Evolutionary conservation across 192 early-diverging fungal genomes (phyloP).

Genomic region (Entomortierella parvispora): DNA sequence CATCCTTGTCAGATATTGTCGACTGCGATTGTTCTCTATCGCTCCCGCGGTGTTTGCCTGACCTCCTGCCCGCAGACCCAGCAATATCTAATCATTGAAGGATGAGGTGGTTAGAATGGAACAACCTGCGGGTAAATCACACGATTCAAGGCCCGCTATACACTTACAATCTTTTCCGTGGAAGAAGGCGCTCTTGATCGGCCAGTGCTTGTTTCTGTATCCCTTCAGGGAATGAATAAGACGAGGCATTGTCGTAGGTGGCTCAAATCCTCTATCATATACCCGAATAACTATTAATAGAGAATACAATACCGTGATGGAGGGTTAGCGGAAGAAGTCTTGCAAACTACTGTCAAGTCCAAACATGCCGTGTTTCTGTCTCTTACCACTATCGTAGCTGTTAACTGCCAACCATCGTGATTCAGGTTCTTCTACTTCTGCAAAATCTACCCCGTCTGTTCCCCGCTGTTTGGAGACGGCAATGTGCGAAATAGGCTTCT

Average conservation of each 20-base stretch:
- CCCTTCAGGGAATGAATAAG: slow-evolving; percentile 88
- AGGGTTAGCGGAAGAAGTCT: background rate
- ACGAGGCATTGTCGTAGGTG: slow-evolving; percentile 73
- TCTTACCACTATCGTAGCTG: slow-evolving; percentile 91
- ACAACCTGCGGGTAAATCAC: background rate
- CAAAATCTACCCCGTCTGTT: slow-evolving; percentile 15
- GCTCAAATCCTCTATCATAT: slow-evolving; percentile 88
- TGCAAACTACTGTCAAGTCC: background rate
- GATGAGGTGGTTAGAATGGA: background rate
- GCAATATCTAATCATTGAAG: slow-evolving; percentile 30
- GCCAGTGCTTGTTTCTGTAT: slow-evolving; percentile 95
- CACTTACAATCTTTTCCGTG: slow-evolving; percentile 74
- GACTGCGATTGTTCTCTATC: slow-evolving; percentile 26
- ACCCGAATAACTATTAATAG: slow-evolving; percentile 78
- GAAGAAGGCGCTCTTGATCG: slow-evolving; percentile 90
- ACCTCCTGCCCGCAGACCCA: slow-evolving; percentile 28
- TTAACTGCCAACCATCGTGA: slow-evolving; percentile 89
- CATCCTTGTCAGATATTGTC: slow-evolving; percentile 50
- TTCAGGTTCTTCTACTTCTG: slow-evolving; percentile 62
- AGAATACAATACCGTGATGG: background rate
- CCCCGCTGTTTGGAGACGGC: slow-evolving; percentile 57
- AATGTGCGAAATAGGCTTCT: slow-evolving; percentile 84
- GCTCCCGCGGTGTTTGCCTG: slow-evolving; percentile 40
- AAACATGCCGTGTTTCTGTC: no score
- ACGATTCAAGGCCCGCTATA: background rate